These are phyloP conservation scores for Maudiozyma serrabonitensis DNA, from an alignment of 805 yeast species.

Conservation along the genomic window DNA sequence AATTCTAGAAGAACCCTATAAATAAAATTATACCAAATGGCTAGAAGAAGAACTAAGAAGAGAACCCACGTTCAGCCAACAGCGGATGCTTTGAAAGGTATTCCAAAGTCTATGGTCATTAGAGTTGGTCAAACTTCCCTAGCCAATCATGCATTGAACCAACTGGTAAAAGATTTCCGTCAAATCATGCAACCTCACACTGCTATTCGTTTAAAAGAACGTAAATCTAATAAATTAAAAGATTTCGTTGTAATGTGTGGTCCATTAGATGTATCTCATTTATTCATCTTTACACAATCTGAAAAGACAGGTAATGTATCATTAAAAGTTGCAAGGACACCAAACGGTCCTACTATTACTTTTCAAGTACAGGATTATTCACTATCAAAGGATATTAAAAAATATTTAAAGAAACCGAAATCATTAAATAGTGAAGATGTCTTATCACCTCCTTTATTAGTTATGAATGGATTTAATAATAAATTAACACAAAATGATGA, in stretches of 20 bases:
- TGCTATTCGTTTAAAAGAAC: slow-evolving; percentile 76
- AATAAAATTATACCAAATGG: slow-evolving; percentile 29
- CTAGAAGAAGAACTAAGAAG: slow-evolving; percentile 57
- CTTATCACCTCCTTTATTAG: slow-evolving; percentile 76
- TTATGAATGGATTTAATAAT: slow-evolving; percentile 73
- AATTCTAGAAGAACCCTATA: no score
- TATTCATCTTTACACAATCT: slow-evolving; percentile 78
- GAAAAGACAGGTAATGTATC: slow-evolving; percentile 71
- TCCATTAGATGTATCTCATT: slow-evolving; percentile 84
- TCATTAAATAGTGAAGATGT: slow-evolving; percentile 63
- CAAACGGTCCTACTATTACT: slow-evolving; percentile 89
- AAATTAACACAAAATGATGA: slow-evolving; percentile 7
- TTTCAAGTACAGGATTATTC: slow-evolving; percentile 73
- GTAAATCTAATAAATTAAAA: slow-evolving; percentile 77
- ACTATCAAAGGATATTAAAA: slow-evolving; percentile 68
- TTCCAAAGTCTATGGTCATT: slow-evolving; percentile 92
- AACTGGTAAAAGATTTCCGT: slow-evolving; percentile 80
- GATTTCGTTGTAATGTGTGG: slow-evolving; percentile 99
- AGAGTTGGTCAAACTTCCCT: slow-evolving; percentile 52
- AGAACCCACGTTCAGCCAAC: slow-evolving; percentile 74
- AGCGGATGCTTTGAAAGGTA: slow-evolving; percentile 54
- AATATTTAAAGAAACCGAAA: slow-evolving; percentile 66
- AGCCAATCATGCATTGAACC: slow-evolving; percentile 69
- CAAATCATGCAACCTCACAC: slow-evolving; percentile 94
- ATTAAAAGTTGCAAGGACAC: slow-evolving; percentile 75